Base-by-base conservation (phyloP, 2,329 filamentous ascomycete species). In the Aspergillus novoparasiticus region DNA sequence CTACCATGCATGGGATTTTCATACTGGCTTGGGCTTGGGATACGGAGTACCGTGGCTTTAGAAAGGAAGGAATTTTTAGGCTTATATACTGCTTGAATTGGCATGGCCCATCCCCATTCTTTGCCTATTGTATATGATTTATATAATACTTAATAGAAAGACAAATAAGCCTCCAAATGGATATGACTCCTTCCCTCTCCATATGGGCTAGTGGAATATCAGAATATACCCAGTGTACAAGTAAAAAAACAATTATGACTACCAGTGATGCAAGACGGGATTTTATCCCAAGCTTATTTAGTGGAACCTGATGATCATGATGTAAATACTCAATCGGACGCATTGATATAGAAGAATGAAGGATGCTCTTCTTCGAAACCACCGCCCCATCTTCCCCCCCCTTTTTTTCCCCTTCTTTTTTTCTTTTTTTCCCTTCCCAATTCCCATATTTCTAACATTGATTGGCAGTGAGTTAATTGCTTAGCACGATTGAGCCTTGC, bases 221-320 rank as follows among this genome's bases (percentile, higher is more conserved):
- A 16, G 34, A 6, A 36, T 36, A 16, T 36, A 36, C 34, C 14
- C 14, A 16, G 14, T 16, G 14, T 16, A 6, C 5, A 19, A 30
- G 16, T 2, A 30, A 30, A 50, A 14, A 28, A 19, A n/a, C 26
- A 30, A 50, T 19, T 10, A 19, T 14, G 26, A 30, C 10, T 16
- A 30, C 12, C 9, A 30, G 46, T 8, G 46, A 57, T 60, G 45
- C 46, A 55, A 57, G 41, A 16, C 19, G 50, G 45, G 34, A 26
- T 30, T 36, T 16, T 5, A n/a, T 41, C 48, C 58, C 58, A 34
- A 21, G 32, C 34, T 16, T 11, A n/a, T 6, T 41, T 11, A 34
- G 32, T 32, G 60, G 56, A 60, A 55, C 21, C 56, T 14, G 64
- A 57, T 16, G 56, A 65, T 60, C 64, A 66, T 66, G 51, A 66